phyloP scores from a whole-genome alignment of 2,329 filamentous ascomycete species.

The Allantophomopsis cytisporea region DNA sequence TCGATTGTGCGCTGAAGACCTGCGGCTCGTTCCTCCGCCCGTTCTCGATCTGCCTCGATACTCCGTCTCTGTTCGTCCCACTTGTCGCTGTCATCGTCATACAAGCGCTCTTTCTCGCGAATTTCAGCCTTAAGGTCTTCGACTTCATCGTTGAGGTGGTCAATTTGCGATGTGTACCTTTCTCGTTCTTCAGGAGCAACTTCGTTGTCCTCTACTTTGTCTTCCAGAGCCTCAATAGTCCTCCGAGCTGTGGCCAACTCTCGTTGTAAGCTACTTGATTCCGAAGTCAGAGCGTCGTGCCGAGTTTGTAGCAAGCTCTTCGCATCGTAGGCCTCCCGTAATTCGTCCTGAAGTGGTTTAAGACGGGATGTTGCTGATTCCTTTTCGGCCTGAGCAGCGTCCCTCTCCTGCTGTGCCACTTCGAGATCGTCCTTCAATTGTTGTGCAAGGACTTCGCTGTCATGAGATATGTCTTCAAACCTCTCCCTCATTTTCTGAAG shows the following conservation, averaged over 20 bases:
- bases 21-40: slow-evolving; percentile 52
- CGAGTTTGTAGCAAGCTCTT: slow-evolving; percentile 57
- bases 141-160: slow-evolving; percentile 34
- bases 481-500: slow-evolving; percentile 26
- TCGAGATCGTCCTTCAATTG: slow-evolving; percentile 26
- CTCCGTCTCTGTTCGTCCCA: slow-evolving; percentile 56
- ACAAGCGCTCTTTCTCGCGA: slow-evolving; percentile 55
- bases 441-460: slow-evolving; percentile 16
- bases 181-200: slow-evolving; percentile 33
- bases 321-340: slow-evolving; percentile 45
- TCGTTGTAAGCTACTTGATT: slow-evolving; percentile 52
- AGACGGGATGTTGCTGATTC: slow-evolving; percentile 33
- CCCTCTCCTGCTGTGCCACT: slow-evolving; percentile 24
- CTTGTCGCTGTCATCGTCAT: slow-evolving; percentile 57
- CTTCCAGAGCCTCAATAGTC: slow-evolving; percentile 30
- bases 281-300: slow-evolving; percentile 51
- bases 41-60: slow-evolving; percentile 50
- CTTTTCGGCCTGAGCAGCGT: slow-evolving; percentile 12
- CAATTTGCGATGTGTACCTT: slow-evolving; percentile 39
- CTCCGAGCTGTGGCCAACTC: slow-evolving; percentile 37
- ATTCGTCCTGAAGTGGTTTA: slow-evolving; percentile 41
- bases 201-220: slow-evolving; percentile 39
- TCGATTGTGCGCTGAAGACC: slow-evolving; percentile 61
- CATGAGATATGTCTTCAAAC: slow-evolving; percentile 19
- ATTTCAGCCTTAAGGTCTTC: slow-evolving; percentile 42